A percentile compares a stretch with the other conserved stretches of the same genome.
phyloP scores from a whole-genome alignment of 352 stramenopile genomes.

The Phytophthora pinifolia region DNA sequence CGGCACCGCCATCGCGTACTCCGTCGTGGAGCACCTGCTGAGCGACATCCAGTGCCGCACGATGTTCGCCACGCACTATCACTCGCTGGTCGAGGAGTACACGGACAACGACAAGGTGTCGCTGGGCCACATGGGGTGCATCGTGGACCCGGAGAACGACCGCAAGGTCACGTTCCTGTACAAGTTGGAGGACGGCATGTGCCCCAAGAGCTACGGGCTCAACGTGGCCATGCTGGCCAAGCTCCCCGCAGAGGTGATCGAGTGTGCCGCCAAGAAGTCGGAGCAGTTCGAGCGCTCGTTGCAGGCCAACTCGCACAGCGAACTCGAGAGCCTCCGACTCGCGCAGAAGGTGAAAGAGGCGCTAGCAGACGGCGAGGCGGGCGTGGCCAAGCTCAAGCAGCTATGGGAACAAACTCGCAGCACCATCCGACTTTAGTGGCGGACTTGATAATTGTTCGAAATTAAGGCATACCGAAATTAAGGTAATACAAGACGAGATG shows the following conservation, averaged over 20 bases:
- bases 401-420: conserved; percentile 33
- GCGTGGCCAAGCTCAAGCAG: conserved; percentile 33
- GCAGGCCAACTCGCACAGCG: conserved; percentile 36
- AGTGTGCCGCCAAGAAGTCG: conserved; percentile 90
- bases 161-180: conserved; percentile 99
- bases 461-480: conserved; percentile 22
- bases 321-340: conserved; percentile 26
- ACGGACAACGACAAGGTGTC: conserved; percentile 55
- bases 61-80: conserved; percentile 99
- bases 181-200: conserved; percentile 95
- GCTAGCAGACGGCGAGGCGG: conserved; percentile 34
- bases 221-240: conserved; percentile 98
- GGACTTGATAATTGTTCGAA: conserved; percentile 18
- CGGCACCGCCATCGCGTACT: conserved; percentile 96
- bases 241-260: conserved; percentile 95
- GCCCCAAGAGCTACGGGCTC: conserved; percentile 98
- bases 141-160: conserved; percentile 79
- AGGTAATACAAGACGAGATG: conserved; percentile 3
- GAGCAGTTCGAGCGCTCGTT: conserved; percentile 88
- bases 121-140: conserved; percentile 82
- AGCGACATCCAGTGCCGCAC: conserved; percentile 89
- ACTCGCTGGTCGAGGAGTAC: conserved; percentile 92
- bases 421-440: conserved; percentile 1
- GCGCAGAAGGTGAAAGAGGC: conserved; percentile 26
- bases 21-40: conserved; percentile 95